Conservation (phyloP, 2,329 filamentous ascomycete species). For the Pseudogymnoascus sp. region DNA sequence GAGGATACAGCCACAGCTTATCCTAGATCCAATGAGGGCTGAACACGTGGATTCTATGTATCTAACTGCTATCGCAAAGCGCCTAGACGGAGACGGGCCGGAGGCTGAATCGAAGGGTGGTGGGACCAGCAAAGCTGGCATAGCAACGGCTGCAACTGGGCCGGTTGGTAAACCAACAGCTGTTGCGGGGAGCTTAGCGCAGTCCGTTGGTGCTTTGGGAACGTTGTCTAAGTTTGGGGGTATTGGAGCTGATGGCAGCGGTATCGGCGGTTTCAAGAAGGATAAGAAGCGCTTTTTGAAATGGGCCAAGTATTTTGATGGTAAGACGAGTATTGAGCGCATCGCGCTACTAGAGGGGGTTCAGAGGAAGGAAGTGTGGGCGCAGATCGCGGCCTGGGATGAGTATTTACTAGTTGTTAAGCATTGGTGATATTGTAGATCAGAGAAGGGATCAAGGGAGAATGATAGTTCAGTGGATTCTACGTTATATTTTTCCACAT, state of each 20-base stretch:
- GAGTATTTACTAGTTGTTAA: conserved; percentile 61
- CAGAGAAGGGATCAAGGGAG: not conserved
- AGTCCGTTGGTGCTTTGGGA: not conserved
- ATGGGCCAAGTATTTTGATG: conserved; percentile 83
- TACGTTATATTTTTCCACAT: not conserved
- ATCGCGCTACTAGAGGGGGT: conserved; percentile 78
- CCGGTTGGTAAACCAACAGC: conserved; percentile 1
- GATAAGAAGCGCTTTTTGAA: conserved; percentile 58
- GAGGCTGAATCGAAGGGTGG: conserved; percentile 14
- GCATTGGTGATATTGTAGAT: conserved; percentile 51
- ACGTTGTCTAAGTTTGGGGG: not conserved
- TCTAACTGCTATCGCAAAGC: conserved; percentile 49
- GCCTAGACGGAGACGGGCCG: conserved; percentile 30
- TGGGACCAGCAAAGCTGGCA: not conserved
- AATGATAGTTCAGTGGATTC: not conserved
- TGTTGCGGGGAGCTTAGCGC: conserved; percentile 14
- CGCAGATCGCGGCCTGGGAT: conserved; percentile 55
- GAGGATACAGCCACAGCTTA: conserved; percentile 55
- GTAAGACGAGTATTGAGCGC: conserved; percentile 74
- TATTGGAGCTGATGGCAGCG: not conserved
- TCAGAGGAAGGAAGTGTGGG: conserved; percentile 76
- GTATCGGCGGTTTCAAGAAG: conserved; percentile 32
- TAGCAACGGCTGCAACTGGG: not conserved
- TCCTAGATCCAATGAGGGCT: conserved; percentile 71
- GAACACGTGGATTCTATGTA: conserved; percentile 72